These are phyloP conservation scores for Prunus mume DNA, from an alignment of 306 rosid genomes.

Conservation along the genomic window DNA sequence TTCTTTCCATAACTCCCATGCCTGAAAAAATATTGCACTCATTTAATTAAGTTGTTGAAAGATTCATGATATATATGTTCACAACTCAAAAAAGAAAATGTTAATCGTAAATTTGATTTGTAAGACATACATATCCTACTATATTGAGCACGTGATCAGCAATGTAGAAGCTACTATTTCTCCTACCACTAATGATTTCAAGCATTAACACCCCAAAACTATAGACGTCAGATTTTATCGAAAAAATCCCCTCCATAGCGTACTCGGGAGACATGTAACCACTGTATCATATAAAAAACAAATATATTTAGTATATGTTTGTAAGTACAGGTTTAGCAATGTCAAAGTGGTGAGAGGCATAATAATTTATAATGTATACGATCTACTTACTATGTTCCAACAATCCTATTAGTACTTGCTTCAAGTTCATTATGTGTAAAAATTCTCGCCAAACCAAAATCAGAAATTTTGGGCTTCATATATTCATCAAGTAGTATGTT, in stretches of 20 bases:
- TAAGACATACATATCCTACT: neutral
- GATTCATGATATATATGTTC: neutral
- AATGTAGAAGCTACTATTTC: neutral
- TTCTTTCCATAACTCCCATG: slow-evolving; percentile 12
- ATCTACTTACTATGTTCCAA: slow-evolving; percentile 6
- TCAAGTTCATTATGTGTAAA: neutral
- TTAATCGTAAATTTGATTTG: neutral
- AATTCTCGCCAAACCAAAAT: slow-evolving; percentile 26
- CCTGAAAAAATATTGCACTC: neutral
- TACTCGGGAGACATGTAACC: slow-evolving; percentile 28
- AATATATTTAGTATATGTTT: neutral
- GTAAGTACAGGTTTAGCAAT: neutral
- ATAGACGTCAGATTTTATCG: neutral
- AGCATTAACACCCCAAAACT: slow-evolving; percentile 9
- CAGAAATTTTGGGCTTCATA: neutral
- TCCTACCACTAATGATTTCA: neutral
- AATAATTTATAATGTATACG: neutral
- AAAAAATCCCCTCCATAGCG: neutral
- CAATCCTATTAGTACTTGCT: slow-evolving; percentile 11
- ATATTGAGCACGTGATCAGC: neutral
- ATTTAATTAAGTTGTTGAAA: neutral
- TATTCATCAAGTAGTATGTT: slow-evolving; percentile 15
- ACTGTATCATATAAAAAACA: neutral
- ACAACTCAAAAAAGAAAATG: neutral
- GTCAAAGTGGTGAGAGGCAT: neutral